A percentile compares a stretch with the other conserved stretches of the same genome.
These are phyloP conservation scores for Cladosporium phlei DNA, from an alignment of 2,329 filamentous ascomycete species.

Conservation along the genomic window DNA sequence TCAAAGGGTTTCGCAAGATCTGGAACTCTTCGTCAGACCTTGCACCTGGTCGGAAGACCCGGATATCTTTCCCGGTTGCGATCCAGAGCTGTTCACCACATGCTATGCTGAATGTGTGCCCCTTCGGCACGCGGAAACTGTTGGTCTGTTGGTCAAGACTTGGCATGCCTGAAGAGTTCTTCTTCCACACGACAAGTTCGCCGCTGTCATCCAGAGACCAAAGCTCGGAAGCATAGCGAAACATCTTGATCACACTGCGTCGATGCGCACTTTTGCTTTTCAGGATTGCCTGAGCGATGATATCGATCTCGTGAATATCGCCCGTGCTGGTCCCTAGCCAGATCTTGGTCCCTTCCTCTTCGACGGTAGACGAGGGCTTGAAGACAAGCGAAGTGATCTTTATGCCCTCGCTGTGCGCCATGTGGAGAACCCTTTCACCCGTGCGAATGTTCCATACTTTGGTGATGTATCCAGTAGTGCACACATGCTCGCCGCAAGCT, in stretches of 20 bases:
- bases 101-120: constrained; percentile 83
- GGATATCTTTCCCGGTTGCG: constrained; percentile 78
- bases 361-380: constrained; percentile 71
- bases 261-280: constrained; percentile 70
- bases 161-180: constrained; percentile 66
- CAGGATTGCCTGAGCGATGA: constrained; percentile 66
- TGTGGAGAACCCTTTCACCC: constrained; percentile 73
- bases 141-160: constrained; percentile 70
- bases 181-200: constrained; percentile 79
- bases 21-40: constrained; percentile 68
- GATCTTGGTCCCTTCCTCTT: constrained; percentile 73
- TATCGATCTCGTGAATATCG: constrained; percentile 84
- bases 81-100: constrained; percentile 84
- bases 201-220: constrained; percentile 93
- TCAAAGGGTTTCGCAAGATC: constrained; percentile 65
- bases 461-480: constrained; percentile 80
- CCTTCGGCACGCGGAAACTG: constrained; percentile 71
- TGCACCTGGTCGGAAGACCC: constrained; percentile 71
- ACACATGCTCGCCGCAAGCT: constrained; percentile 80
- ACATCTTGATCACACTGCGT: constrained; percentile 76
- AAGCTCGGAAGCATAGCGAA: constrained; percentile 79
- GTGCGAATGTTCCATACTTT: constrained; percentile 81
- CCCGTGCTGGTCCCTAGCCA: constrained; percentile 90
- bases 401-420: constrained; percentile 78
- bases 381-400: constrained; percentile 79